Conservation (phyloP, 2,329 filamentous ascomycete genomes). For the Pseudopyrenochaeta lycopersici region DNA sequence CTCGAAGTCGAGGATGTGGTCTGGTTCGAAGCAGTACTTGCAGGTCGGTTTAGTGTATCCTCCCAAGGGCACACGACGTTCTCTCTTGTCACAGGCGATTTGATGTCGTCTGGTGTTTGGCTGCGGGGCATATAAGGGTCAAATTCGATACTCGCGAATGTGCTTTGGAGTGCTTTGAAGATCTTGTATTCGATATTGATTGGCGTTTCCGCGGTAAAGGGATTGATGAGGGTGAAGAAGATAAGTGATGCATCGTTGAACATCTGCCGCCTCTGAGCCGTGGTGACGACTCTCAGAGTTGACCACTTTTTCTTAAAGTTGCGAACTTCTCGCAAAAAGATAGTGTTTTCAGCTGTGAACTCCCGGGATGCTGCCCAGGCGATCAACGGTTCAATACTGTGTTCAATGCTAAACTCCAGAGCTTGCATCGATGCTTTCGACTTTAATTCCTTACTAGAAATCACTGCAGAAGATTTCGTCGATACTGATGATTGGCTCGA, state of each 20-base stretch:
- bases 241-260: conserved; percentile 49
- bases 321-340: conserved; percentile 50
- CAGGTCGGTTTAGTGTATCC: conserved; percentile 41
- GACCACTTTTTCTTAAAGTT: conserved; percentile 50
- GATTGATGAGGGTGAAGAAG: conserved; percentile 50
- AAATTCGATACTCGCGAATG: conserved; percentile 45
- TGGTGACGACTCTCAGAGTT: conserved; percentile 33
- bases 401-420: conserved; percentile 45
- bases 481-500: conserved; percentile 31
- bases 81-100: conserved; percentile 34
- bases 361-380: conserved; percentile 47
- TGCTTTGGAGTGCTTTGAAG: conserved; percentile 44
- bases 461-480: conserved; percentile 30
- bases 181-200: conserved; percentile 53
- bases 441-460: conserved; percentile 40
- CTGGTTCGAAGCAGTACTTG: conserved; percentile 40
- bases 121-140: conserved; percentile 46
- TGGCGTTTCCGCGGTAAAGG: conserved; percentile 47
- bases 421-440: conserved; percentile 49
- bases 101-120: conserved; percentile 30
- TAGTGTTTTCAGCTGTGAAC: conserved; percentile 50
- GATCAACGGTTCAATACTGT: conserved; percentile 48
- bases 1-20: conserved; percentile 34
- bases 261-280: conserved; percentile 46
- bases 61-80: conserved; percentile 52